Conservation (phyloP, 2,329 filamentous ascomycete species). For the Hypomyces perniciosus region DNA sequence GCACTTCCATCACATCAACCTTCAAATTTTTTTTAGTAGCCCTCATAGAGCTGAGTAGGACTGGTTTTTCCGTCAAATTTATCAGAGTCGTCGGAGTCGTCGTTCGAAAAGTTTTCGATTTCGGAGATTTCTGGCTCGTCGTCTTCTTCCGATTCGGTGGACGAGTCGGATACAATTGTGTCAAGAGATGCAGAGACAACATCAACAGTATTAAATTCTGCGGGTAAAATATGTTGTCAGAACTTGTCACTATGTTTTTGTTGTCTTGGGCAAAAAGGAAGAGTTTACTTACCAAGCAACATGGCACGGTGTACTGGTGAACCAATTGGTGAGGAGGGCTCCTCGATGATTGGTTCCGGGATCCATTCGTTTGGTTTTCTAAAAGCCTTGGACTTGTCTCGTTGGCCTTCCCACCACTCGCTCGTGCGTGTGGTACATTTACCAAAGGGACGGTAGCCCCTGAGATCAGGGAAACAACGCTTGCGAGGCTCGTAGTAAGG, state of each 20-base stretch:
- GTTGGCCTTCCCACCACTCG: constrained; percentile 4
- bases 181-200: background rate
- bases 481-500: constrained; percentile 30
- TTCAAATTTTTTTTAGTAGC: background rate
- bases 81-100: constrained; percentile 5
- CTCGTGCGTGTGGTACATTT: background rate
- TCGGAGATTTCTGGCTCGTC: background rate
- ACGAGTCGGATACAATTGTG: background rate
- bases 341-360: constrained; percentile 30
- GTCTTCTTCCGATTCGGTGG: constrained; percentile 6
- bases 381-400: background rate
- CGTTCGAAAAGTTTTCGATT: background rate
- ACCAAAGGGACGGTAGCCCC: constrained; percentile 3
- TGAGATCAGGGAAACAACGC: constrained; percentile 12
- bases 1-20: background rate
- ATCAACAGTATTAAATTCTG: constrained; percentile 18
- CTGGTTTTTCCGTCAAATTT: constrained; percentile 3
- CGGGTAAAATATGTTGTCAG: background rate
- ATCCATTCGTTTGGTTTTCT: constrained; percentile 15
- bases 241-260: background rate
- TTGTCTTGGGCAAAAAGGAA: background rate
- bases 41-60: background rate
- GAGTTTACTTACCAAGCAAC: constrained; percentile 25
- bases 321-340: constrained; percentile 23
- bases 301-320: constrained; percentile 20